Percentiles rank a stretch among this genome's conserved stretches.
Conservation (phyloP, 352 stramenopile genomes). For the Pythium sp. region DNA sequence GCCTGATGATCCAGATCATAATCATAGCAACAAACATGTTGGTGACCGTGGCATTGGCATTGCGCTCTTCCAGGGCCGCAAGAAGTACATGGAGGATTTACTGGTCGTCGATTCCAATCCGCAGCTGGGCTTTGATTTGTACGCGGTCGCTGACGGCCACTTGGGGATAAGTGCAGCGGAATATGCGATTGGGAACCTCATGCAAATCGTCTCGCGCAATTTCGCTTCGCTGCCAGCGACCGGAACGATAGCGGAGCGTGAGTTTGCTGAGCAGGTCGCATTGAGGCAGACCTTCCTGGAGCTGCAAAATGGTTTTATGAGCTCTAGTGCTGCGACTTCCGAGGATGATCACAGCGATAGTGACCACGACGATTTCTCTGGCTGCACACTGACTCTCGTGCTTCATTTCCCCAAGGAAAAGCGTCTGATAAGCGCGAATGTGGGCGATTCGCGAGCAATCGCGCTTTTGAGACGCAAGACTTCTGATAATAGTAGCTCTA, state of each 20-base stretch:
- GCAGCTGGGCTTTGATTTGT: constrained; percentile 78
- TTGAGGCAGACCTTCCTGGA: constrained; percentile 75
- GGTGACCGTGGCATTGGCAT: constrained; percentile 25
- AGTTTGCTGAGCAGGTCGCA: constrained; percentile 49
- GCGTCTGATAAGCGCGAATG: constrained; percentile 69
- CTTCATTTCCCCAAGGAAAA: constrained; percentile 56
- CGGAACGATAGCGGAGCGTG: constrained; percentile 14
- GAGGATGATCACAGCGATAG: not conserved
- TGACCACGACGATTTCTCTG: constrained; percentile 55
- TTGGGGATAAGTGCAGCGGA: constrained; percentile 86
- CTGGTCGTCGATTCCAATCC: constrained; percentile 36
- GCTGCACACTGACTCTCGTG: constrained; percentile 77
- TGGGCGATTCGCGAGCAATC: constrained; percentile 85
- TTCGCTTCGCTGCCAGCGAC: constrained; percentile 25
- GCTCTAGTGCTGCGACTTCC: not conserved
- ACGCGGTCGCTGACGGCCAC: constrained; percentile 95
- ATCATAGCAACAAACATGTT: not conserved
- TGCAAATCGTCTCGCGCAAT: constrained; percentile 29
- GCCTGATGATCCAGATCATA: not conserved
- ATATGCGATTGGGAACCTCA: constrained; percentile 63
- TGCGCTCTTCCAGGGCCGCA: constrained; percentile 87
- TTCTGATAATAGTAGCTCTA: too few species aligned
- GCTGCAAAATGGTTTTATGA: constrained; percentile 49
- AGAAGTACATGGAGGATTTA: constrained; percentile 93
- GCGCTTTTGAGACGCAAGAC: constrained; percentile 24